These are phyloP conservation scores for Oropetium thomaeum DNA, from an alignment of 176 grass and related monocot species.

Conservation along the genomic window DNA sequence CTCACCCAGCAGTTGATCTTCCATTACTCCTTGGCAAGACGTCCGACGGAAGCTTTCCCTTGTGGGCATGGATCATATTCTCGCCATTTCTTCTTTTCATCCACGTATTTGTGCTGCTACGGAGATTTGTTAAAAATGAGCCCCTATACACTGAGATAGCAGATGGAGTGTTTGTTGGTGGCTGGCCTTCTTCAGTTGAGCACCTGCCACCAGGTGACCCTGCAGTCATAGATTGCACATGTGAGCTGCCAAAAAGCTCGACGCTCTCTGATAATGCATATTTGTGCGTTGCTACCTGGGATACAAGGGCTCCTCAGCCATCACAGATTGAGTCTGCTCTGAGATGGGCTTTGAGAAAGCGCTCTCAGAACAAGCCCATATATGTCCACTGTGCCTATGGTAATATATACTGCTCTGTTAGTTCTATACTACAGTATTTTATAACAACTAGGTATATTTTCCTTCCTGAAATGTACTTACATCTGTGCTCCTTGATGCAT, in stretches of 20 bases:
- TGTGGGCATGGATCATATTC: conserved; percentile 88
- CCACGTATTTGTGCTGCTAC: conserved; percentile 61
- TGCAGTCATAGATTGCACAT: conserved; percentile 88
- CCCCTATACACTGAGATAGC: conserved; percentile 74
- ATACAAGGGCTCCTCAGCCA: conserved; percentile 73
- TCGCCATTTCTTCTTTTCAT: conserved; percentile 68
- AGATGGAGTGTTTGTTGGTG: conserved; percentile 78
- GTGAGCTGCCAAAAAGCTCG: conserved; percentile 75
- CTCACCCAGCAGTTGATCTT: conserved; percentile 69
- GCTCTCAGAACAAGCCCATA: conserved; percentile 61
- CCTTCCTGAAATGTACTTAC: neutral
- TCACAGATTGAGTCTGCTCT: conserved; percentile 75
- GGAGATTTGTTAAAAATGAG: conserved; percentile 69
- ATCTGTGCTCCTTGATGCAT: neutral
- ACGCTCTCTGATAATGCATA: conserved; percentile 56
- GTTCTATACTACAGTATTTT: conserved; percentile 5
- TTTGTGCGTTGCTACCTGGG: conserved; percentile 80
- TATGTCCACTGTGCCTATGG: conserved; percentile 95
- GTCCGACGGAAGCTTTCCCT: conserved; percentile 58
- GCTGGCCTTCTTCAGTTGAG: conserved; percentile 79
- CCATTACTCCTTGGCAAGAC: conserved; percentile 82
- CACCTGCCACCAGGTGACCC: conserved; percentile 67
- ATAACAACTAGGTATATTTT: conserved; percentile 2
- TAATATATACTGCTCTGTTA: conserved; percentile 32
- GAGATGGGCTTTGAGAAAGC: conserved; percentile 67